Percentiles rank a stretch among this genome's conserved stretches.
These are phyloP conservation scores for Coemansia sp. DNA, from an alignment of 192 early-diverging fungal species.

Conservation along the genomic window DNA sequence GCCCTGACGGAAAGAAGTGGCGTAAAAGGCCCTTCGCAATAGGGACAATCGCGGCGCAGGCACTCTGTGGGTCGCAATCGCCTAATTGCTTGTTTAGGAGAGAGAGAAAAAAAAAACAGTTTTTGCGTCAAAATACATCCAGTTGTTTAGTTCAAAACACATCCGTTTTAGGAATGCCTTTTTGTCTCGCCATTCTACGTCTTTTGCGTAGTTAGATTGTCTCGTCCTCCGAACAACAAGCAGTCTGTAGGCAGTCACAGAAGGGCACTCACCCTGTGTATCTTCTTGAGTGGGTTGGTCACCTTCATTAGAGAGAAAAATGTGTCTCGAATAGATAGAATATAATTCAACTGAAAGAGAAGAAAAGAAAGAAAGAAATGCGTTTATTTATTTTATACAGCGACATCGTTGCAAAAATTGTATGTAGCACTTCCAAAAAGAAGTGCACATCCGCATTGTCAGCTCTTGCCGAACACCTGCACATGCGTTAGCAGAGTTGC, in stretches of 20 bases:
- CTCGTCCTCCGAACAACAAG: not conserved
- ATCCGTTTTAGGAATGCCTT: not conserved
- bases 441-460: not conserved
- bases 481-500: not conserved
- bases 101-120: not conserved
- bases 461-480: constrained; percentile 5
- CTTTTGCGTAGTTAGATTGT: not conserved
- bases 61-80: constrained; percentile 5
- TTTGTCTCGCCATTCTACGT: not conserved
- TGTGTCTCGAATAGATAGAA: not conserved
- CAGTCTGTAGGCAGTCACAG: not conserved
- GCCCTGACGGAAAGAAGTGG: not conserved
- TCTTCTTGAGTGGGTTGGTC: not conserved
- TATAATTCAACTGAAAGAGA: not conserved
- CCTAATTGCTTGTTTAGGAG: constrained; percentile 3
- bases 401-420: not conserved
- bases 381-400: not conserved
- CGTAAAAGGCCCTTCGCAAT: not conserved
- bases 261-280: constrained; percentile 1
- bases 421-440: not conserved
- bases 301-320: not conserved
- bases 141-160: not conserved
- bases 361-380: not conserved
- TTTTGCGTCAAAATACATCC: not conserved
- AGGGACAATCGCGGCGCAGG: constrained; percentile 2